Evolutionary conservation across 805 yeast genomes (phyloP).

Genomic region (Sugiyamaella americana): DNA sequence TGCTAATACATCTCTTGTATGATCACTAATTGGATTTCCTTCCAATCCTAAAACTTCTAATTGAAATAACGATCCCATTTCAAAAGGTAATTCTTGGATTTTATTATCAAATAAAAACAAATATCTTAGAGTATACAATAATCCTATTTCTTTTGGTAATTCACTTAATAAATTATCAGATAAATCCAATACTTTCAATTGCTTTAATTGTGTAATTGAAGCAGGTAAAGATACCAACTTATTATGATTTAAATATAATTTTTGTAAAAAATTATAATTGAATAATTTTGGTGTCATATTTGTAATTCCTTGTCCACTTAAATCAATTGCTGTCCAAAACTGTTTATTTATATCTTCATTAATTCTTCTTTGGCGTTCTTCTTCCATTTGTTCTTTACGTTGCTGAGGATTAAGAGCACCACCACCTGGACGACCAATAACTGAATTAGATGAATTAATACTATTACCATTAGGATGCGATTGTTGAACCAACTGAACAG

Average conservation of each 20-base stretch:
- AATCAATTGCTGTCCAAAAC: constrained; percentile 90
- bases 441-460: constrained; percentile 3
- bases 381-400: constrained; percentile 34
- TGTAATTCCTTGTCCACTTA: constrained; percentile 81
- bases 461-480: constrained; percentile 9
- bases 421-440: constrained; percentile 22
- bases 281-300: constrained; percentile 67
- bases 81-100: constrained; percentile 67
- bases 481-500: constrained; percentile 32
- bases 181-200: constrained; percentile 76
- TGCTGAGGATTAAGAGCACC: constrained; percentile 14
- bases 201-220: constrained; percentile 58
- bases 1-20: constrained; percentile 59
- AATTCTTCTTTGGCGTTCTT: constrained; percentile 35
- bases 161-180: constrained; percentile 66
- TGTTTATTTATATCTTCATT: constrained; percentile 49
- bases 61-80: constrained; percentile 79
- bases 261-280: constrained; percentile 76
- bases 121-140: constrained; percentile 71
- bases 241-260: constrained; percentile 83
- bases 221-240: constrained; percentile 63
- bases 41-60: constrained; percentile 85
- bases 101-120: constrained; percentile 85
- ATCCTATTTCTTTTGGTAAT: constrained; percentile 82
- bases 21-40: constrained; percentile 78